Evolutionary conservation across 2,329 filamentous ascomycete species (phyloP).

Genomic region (Hymenoscyphus scutula): DNA sequence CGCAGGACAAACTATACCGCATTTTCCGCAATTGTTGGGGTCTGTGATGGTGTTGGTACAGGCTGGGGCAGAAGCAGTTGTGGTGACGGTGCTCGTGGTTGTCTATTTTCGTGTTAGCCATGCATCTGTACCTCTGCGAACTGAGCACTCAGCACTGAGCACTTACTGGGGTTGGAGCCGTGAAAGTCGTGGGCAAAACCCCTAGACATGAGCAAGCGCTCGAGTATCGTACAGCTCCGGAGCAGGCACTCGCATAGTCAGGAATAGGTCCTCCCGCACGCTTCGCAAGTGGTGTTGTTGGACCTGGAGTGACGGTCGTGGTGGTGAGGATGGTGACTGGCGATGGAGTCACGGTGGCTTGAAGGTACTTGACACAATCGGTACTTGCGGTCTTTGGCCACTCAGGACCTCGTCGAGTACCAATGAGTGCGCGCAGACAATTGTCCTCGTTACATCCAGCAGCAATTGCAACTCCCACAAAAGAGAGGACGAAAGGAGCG

Average conservation of each 20-base stretch:
- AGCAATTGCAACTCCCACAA: conserved; percentile 10
- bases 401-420: conserved; percentile 18
- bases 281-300: conserved; percentile 7
- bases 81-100: conserved; percentile 19
- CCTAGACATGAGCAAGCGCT: conserved; percentile 32
- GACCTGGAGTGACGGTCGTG: conserved; percentile 12
- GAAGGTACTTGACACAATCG: conserved; percentile 24
- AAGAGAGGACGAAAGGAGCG: conserved; percentile 6
- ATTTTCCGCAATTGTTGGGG: conserved; percentile 24
- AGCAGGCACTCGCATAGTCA: conserved; percentile 28
- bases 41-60: conserved; percentile 18
- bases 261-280: conserved; percentile 21
- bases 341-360: conserved; percentile 13
- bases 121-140: not conserved
- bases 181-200: conserved; percentile 18
- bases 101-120: conserved; percentile 13
- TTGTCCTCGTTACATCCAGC: conserved; percentile 22
- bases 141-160: too few species aligned
- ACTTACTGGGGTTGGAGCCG: conserved; percentile 20
- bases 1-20: conserved; percentile 20
- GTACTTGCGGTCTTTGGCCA: conserved; percentile 17
- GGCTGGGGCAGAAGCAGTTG: conserved; percentile 16
- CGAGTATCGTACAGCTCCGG: conserved; percentile 20
- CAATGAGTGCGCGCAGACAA: conserved; percentile 26
- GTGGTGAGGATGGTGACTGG: conserved; percentile 14